Base-by-base conservation (phyloP, 2,329 filamentous ascomycete species). In the Pseudogymnoascus sp. region DNA sequence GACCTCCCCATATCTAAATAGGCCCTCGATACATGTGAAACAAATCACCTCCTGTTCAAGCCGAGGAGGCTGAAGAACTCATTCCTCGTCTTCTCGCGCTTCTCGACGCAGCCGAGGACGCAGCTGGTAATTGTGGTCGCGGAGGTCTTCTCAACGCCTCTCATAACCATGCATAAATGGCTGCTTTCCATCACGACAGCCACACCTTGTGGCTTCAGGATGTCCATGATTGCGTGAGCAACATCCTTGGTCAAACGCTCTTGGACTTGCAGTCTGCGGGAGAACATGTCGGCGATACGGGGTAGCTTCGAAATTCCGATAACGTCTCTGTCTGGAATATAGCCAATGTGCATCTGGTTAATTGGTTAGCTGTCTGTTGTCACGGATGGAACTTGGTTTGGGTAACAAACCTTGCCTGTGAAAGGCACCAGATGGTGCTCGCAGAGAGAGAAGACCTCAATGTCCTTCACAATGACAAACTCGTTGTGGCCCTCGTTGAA, bases 161-260 rank as follows among this genome's bases (percentile, higher is more conserved):
- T 86, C 92, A 97, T 97, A 14, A 96, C 92, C 93, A 97, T 99
- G 79, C 94, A 99, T 54, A 97, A 79, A 76, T 99, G 94, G 70
- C 86, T 92, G 12, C 90, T 95, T 72, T 99, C 94, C 88, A 99
- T 96, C 63, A 99, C 93, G 2, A 99, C 94, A 18, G 90, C 93
- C 1, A 99, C 93, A 54, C 94, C 94, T 72, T 95, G 91, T 2
- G 94, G 94, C 73, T 95, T 89, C 57, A 99, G 81, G 11, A 97
- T 87, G 71, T 97, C 92, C 72, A 92, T 92, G 65, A 99, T 88
- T 14, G 94, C 93, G 65, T 96, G 85, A 18, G 94, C 94, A 12
- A 99, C 92, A 74, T 99, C 92, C 74, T 95, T 96, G 22, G 94
- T 99, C 35, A 99, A 81, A 35, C 94, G 87, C 74, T 99, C 94